These are phyloP conservation scores for Heterobasidion occidentale DNA, from an alignment of 1,284 basidiomycete genomes.

Conservation along the genomic window DNA sequence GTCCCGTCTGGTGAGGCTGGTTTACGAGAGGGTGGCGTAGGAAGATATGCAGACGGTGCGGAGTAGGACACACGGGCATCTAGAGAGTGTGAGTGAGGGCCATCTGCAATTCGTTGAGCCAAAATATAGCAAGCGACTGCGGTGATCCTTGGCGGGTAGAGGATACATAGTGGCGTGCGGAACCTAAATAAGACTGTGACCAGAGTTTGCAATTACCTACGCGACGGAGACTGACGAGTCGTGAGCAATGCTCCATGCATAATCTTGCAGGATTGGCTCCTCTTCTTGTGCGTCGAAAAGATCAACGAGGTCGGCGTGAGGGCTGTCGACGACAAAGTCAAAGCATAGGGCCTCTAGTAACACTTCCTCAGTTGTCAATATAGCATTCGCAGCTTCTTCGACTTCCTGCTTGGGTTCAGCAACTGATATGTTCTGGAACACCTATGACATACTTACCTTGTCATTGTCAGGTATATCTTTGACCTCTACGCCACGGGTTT, in stretches of 20 bases:
- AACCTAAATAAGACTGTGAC: constrained; percentile 35
- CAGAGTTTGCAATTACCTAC: background rate
- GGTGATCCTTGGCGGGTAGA: constrained; percentile 58
- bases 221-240: constrained; percentile 59
- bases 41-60: constrained; percentile 55
- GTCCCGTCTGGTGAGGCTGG: constrained; percentile 61
- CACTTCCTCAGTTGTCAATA: constrained; percentile 77
- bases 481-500: constrained; percentile 50
- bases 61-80: constrained; percentile 60
- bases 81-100: constrained; percentile 61
- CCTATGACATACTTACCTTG: constrained; percentile 32
- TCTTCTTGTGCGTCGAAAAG: constrained; percentile 49
- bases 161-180: constrained; percentile 66
- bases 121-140: constrained; percentile 71
- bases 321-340: constrained; percentile 80
- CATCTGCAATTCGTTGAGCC: constrained; percentile 62
- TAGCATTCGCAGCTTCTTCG: constrained; percentile 63
- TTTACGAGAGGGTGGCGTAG: constrained; percentile 69
- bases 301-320: constrained; percentile 69
- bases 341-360: constrained; percentile 87
- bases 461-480: constrained; percentile 51
- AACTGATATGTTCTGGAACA: background rate
- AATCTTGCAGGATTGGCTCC: constrained; percentile 49
- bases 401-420: constrained; percentile 45
- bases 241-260: constrained; percentile 76